These are phyloP conservation scores for Apostasia shenzhenica DNA, from an alignment of 106 monocot species.

Conservation along the genomic window DNA sequence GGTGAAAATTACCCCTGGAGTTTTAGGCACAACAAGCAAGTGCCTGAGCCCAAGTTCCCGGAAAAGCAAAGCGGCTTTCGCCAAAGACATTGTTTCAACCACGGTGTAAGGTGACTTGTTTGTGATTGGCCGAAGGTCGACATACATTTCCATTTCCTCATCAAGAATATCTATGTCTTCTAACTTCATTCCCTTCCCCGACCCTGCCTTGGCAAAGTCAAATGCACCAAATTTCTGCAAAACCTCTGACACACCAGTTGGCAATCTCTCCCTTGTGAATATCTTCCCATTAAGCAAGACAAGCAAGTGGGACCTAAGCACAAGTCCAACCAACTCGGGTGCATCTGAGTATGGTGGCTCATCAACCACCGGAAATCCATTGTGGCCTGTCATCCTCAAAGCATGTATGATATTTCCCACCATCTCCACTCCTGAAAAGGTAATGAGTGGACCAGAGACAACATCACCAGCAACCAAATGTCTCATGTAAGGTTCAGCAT, in stretches of 20 bases:
- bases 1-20: slow-evolving; percentile 37
- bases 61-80: slow-evolving; percentile 66
- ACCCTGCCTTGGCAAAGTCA: slow-evolving; percentile 69
- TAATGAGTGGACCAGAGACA: slow-evolving; percentile 56
- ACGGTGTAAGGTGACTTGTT: slow-evolving; percentile 74
- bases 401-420: slow-evolving; percentile 61
- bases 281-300: slow-evolving; percentile 62
- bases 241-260: slow-evolving; percentile 19
- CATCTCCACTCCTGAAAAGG: slow-evolving; percentile 69
- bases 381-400: slow-evolving; percentile 67
- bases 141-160: slow-evolving; percentile 82
- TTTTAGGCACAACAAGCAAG: slow-evolving; percentile 69
- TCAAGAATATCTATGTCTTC: slow-evolving; percentile 49
- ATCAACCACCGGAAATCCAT: slow-evolving; percentile 85
- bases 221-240: slow-evolving; percentile 41
- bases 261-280: slow-evolving; percentile 53
- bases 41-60: slow-evolving; percentile 61
- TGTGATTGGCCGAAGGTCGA: slow-evolving; percentile 55
- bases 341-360: slow-evolving; percentile 74
- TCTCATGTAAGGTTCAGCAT: slow-evolving; percentile 93
- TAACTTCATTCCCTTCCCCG: slow-evolving; percentile 64
- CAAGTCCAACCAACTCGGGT: slow-evolving; percentile 67
- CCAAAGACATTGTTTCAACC: slow-evolving; percentile 65
- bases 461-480: slow-evolving; percentile 72
- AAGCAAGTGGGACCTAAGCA: slow-evolving; percentile 66